Evolutionary conservation across 331 rosid species (phyloP).

Genomic region (Saraca asoca): DNA sequence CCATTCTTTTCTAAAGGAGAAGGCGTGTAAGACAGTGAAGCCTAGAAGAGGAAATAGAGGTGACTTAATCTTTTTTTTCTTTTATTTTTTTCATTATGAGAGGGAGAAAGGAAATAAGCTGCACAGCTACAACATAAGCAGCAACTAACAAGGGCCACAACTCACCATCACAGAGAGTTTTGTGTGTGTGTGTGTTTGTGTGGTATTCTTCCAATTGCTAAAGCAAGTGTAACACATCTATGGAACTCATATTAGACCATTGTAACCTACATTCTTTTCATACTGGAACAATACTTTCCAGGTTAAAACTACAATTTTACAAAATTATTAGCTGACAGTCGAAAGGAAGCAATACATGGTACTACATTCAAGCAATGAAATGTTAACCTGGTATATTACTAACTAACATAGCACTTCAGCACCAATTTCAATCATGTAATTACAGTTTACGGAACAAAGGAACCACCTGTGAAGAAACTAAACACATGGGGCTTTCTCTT

Average conservation of each 20-base stretch:
- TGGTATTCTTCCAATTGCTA: constrained; percentile 12
- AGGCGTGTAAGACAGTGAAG: too few relatives aligned
- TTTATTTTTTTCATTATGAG: constrained; percentile 22
- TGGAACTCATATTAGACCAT: constrained; percentile 10
- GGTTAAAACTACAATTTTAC: too few relatives aligned
- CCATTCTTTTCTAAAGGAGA: too few relatives aligned
- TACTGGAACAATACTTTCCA: background rate
- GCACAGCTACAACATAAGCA: constrained; percentile 11
- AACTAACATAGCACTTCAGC: too few relatives aligned
- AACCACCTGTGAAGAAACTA: constrained; percentile 15
- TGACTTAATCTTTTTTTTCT: background rate
- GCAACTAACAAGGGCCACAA: too few relatives aligned
- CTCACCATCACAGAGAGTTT: too few relatives aligned
- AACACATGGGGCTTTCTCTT: constrained; percentile 13
- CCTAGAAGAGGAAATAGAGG: too few relatives aligned
- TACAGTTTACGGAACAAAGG: constrained; percentile 4
- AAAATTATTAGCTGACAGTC: too few relatives aligned
- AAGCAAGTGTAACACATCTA: constrained; percentile 3
- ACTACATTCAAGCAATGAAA: constrained; percentile 3
- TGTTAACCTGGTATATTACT: background rate
- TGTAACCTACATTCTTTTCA: constrained; percentile 1
- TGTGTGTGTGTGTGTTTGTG: too few relatives aligned
- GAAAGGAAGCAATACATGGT: background rate
- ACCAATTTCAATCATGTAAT: background rate
- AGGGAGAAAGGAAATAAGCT: constrained; percentile 12